Percentiles rank a stretch among this genome's conserved stretches.
These are phyloP conservation scores for Cryptococcus wingfieldii DNA, from an alignment of 1,284 basidiomycete species.

Conservation along the genomic window DNA sequence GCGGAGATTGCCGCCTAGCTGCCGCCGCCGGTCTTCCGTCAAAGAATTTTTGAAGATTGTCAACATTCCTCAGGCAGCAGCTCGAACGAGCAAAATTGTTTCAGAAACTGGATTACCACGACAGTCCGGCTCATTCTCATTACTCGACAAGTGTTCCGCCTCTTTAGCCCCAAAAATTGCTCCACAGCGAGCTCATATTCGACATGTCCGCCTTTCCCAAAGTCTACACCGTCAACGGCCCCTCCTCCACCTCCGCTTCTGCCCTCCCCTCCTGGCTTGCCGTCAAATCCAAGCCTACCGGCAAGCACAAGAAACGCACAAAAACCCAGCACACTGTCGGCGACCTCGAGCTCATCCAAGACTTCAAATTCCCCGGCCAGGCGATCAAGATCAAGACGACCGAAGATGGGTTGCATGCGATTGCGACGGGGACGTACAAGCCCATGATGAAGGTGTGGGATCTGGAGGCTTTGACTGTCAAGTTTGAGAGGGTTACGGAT, in stretches of 20 bases:
- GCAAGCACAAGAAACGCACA: slow-evolving; percentile 42
- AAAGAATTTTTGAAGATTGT: no score
- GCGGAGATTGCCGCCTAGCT: no score
- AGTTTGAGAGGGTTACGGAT: slow-evolving; percentile 95
- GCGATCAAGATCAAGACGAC: slow-evolving; percentile 89
- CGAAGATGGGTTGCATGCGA: slow-evolving; percentile 81
- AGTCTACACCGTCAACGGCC: slow-evolving; percentile 87
- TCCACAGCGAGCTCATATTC: no score
- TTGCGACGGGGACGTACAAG: slow-evolving; percentile 97
- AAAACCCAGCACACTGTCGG: slow-evolving; percentile 47
- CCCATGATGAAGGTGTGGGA: slow-evolving; percentile 97
- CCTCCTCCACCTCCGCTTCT: slow-evolving; percentile 72
- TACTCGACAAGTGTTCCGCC: no score
- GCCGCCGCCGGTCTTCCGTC: no score
- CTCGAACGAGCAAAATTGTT: no score
- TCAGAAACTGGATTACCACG: no score
- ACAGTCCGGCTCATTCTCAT: no score
- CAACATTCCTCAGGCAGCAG: no score
- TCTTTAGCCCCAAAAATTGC: no score
- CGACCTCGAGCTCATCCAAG: slow-evolving; percentile 79
- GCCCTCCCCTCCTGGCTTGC: slow-evolving; percentile 85
- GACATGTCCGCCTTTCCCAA: slow-evolving; percentile 55
- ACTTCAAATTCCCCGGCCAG: slow-evolving; percentile 96
- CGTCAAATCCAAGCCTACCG: slow-evolving; percentile 54
- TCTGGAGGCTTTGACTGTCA: slow-evolving; percentile 83